Percentiles rank a stretch among this genome's conserved stretches.
Evolutionary conservation across 2,329 filamentous ascomycete species (phyloP).

Genomic region (Atkinsonella hypoxylon): DNA sequence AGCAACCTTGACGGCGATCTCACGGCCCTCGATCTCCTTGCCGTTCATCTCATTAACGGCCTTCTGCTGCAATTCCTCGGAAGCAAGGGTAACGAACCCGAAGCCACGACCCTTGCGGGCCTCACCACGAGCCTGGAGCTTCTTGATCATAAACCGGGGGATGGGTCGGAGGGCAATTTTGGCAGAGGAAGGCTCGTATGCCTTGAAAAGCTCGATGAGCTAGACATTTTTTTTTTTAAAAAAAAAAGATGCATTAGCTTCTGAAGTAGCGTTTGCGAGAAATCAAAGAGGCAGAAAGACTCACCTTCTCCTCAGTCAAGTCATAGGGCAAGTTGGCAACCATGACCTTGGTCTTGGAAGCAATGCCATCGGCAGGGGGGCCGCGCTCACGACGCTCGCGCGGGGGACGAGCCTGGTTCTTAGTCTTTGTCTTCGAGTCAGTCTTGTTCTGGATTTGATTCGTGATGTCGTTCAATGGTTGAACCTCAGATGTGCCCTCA

Average conservation of each 20-base stretch:
- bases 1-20: slow-evolving; percentile 99
- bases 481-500: slow-evolving; percentile 38
- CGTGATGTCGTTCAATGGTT: slow-evolving; percentile 50
- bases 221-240: slow-evolving; percentile 32
- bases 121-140: slow-evolving; percentile 95
- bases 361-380: slow-evolving; percentile 90
- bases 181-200: slow-evolving; percentile 83
- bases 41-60: slow-evolving; percentile 97
- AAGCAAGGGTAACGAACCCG: slow-evolving; percentile 91
- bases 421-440: slow-evolving; percentile 48
- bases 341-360: slow-evolving; percentile 99
- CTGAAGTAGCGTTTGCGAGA: background rate
- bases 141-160: slow-evolving; percentile 99
- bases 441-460: slow-evolving; percentile 41
- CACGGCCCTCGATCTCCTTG: slow-evolving; percentile 96
- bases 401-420: slow-evolving; percentile 40
- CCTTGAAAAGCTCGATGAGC: slow-evolving; percentile 95
- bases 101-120: slow-evolving; percentile 98
- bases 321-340: slow-evolving; percentile 98
- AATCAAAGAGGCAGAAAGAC: slow-evolving; percentile 11
- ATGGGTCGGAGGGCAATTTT: slow-evolving; percentile 99
- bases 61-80: slow-evolving; percentile 95
- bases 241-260: background rate
- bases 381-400: slow-evolving; percentile 70
- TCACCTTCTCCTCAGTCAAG: slow-evolving; percentile 90